Evolutionary conservation across 2,329 filamentous ascomycete genomes (phyloP).

Genomic region (Phaeophleospora eucalypticola): DNA sequence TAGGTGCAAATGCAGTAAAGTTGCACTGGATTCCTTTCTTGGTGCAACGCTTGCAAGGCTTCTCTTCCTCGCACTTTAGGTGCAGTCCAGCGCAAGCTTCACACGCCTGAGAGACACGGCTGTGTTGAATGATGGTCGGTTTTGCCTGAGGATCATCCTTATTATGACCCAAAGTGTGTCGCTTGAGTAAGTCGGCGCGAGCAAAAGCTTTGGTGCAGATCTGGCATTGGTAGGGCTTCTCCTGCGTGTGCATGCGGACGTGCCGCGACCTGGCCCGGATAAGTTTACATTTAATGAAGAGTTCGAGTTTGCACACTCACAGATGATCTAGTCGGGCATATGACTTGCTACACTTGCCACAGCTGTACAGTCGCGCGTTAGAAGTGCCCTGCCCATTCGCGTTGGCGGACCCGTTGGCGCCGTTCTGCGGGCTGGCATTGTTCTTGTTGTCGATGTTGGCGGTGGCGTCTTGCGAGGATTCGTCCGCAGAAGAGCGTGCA

Average conservation of each 20-base stretch:
- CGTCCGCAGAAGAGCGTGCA: conserved; percentile 13
- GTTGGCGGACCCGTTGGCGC: not conserved
- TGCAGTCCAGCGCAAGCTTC: conserved; percentile 50
- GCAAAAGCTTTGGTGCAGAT: conserved; percentile 46
- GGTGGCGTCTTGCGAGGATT: conserved; percentile 3
- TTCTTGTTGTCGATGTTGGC: not conserved
- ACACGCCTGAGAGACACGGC: conserved; percentile 48
- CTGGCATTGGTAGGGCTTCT: conserved; percentile 45
- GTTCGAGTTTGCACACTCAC: conserved; percentile 20
- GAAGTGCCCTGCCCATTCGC: not conserved
- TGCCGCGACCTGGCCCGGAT: conserved; percentile 35
- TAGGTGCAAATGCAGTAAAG: conserved; percentile 25
- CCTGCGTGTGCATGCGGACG: conserved; percentile 46
- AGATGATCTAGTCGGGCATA: conserved; percentile 53
- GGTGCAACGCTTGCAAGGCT: conserved; percentile 50
- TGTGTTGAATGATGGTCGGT: conserved; percentile 31
- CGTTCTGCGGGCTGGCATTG: not conserved
- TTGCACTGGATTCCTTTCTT: conserved; percentile 47
- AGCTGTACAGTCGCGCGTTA: conserved; percentile 41
- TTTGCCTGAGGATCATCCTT: conserved; percentile 31
- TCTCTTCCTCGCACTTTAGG: conserved; percentile 52
- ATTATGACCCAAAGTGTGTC: conserved; percentile 46
- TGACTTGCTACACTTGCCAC: conserved; percentile 49
- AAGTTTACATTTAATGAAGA: not conserved
- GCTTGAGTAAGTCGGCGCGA: conserved; percentile 49